Conservation (phyloP, 495 filamentous ascomycete genomes). For the Cairneyella variabilis region DNA sequence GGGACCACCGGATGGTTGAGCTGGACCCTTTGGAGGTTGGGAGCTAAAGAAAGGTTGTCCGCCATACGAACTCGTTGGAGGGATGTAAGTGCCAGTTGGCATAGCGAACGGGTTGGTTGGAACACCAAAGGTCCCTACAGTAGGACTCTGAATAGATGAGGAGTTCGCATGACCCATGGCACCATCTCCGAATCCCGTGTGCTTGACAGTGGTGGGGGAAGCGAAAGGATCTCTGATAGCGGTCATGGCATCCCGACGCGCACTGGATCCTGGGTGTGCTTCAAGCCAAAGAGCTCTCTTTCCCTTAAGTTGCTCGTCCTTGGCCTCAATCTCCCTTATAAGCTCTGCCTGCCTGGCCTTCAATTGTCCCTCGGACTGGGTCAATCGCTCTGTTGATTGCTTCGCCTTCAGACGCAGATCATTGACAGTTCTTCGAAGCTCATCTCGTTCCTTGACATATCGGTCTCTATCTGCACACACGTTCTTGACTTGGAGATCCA, state of each 20-base stretch:
- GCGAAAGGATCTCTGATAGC: conserved; percentile 15
- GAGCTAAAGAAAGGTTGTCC: too few relatives aligned
- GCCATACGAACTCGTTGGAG: too few relatives aligned
- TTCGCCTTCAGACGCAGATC: conserved; percentile 4
- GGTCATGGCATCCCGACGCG: conserved; percentile 13
- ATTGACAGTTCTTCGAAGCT: background rate
- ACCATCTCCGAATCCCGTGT: background rate
- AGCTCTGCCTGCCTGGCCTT: conserved; percentile 5
- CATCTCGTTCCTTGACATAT: conserved; percentile 10
- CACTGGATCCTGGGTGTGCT: conserved; percentile 9
- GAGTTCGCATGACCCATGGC: background rate
- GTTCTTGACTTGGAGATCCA: background rate
- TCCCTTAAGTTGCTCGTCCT: conserved; percentile 24
- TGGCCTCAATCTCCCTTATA: conserved; percentile 1
- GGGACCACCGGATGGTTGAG: too few relatives aligned
- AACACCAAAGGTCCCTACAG: background rate
- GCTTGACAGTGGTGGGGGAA: conserved; percentile 8
- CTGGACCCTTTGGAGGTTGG: too few relatives aligned
- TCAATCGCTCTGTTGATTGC: conserved; percentile 4
- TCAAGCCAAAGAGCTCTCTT: conserved; percentile 26
- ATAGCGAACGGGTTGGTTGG: too few relatives aligned
- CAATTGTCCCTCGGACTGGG: background rate
- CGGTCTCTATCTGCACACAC: background rate
- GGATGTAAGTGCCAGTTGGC: too few relatives aligned
- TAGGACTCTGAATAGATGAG: background rate